Evolutionary conservation across 805 yeast genomes (phyloP).

Genomic region (Monosporozyma unispora): DNA sequence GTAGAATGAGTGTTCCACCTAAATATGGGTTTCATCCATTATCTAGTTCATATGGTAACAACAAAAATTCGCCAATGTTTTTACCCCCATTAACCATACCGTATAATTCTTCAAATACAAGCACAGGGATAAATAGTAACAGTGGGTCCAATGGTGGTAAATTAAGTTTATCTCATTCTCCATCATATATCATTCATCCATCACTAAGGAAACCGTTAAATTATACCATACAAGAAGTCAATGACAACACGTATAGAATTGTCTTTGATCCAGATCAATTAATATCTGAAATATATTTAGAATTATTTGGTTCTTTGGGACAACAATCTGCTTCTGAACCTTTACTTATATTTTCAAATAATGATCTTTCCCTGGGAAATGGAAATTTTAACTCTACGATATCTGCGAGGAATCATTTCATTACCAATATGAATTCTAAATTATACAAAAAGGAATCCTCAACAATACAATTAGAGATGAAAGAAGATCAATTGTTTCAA

Average conservation of each 20-base stretch:
- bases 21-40: conserved; percentile 1
- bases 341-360: conserved; percentile 15
- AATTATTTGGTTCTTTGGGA: conserved; percentile 20
- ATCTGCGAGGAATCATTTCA: background rate
- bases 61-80: background rate
- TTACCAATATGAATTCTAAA: background rate
- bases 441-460: background rate
- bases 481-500: background rate
- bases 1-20: background rate
- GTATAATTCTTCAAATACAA: background rate
- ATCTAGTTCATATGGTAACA: background rate
- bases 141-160: background rate
- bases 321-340: conserved; percentile 22
- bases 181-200: background rate
- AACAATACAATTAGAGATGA: background rate
- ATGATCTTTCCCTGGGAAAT: conserved; percentile 3
- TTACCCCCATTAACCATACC: background rate
- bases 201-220: conserved; percentile 8
- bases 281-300: conserved; percentile 18
- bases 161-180: background rate
- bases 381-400: background rate
- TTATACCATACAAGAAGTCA: conserved; percentile 9
- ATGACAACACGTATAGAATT: conserved; percentile 7
- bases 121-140: background rate
- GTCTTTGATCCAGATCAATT: conserved; percentile 25